A percentile compares a stretch with the other conserved stretches of the same genome.
Conservation (phyloP, 2,329 filamentous ascomycete species). For the Intubia oerlemansii region DNA sequence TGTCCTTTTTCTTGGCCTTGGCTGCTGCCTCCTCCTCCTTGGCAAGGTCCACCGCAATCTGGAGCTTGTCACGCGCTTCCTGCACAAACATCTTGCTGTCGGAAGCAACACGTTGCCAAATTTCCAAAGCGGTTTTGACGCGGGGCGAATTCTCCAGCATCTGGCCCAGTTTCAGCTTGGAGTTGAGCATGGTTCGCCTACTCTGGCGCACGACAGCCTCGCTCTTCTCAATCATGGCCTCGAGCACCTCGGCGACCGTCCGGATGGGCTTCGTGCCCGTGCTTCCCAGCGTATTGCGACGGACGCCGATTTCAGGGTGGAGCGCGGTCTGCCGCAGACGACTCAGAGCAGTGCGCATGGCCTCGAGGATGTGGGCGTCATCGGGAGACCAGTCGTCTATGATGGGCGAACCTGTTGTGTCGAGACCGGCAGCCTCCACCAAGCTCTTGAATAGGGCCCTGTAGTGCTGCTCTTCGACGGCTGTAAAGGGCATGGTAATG, state of each 20-base stretch:
- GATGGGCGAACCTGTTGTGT: conserved; percentile 39
- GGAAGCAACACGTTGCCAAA: conserved; percentile 41
- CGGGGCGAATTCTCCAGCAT: conserved; percentile 54
- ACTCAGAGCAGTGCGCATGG: conserved; percentile 62
- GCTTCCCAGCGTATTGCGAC: no score
- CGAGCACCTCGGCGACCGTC: conserved; percentile 70
- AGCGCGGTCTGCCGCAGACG: conserved; percentile 23
- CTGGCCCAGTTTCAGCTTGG: conserved; percentile 50
- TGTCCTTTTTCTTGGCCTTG: no score
- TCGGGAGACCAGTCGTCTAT: conserved; percentile 42
- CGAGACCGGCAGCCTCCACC: conserved; percentile 46
- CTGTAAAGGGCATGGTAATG: conserved; percentile 75
- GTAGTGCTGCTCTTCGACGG: conserved; percentile 83
- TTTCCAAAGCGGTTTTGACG: conserved; percentile 41
- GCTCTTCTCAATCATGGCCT: conserved; percentile 79
- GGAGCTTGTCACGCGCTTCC: conserved; percentile 42
- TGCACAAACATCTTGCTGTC: conserved; percentile 31
- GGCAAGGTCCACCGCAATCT: no score
- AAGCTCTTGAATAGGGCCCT: conserved; percentile 54
- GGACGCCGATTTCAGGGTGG: conserved; percentile 60
- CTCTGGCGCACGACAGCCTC: conserved; percentile 44
- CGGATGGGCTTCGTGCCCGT: no score
- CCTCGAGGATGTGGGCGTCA: conserved; percentile 32
- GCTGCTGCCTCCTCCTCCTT: no score
- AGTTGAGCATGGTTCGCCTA: conserved; percentile 42